Evolutionary conservation across 1,139 yeast genomes (phyloP).

Genomic region (Candida pseudoviswanathii): DNA sequence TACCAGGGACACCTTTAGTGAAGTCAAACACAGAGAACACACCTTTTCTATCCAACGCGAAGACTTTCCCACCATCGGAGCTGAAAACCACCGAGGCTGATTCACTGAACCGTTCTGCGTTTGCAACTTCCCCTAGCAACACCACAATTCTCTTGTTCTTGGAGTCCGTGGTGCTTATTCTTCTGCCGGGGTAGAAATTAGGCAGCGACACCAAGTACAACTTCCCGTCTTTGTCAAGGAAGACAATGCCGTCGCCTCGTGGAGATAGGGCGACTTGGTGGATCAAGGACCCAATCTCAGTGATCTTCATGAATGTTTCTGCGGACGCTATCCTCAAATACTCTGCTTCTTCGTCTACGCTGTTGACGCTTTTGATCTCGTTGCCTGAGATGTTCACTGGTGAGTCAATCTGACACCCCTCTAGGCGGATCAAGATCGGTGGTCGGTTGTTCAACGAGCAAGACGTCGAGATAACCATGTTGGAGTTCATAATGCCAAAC

Average conservation of each 20-base stretch:
- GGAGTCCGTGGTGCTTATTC: conserved; percentile 24
- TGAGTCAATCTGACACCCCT: conserved; percentile 38
- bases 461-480: conserved; percentile 39
- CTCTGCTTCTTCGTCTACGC: conserved; percentile 22
- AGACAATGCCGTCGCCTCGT: conserved; percentile 82
- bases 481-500: conserved; percentile 46
- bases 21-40: conserved; percentile 78
- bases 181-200: conserved; percentile 38
- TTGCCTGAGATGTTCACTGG: conserved; percentile 16
- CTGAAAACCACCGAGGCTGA: conserved; percentile 79
- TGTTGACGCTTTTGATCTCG: conserved; percentile 21
- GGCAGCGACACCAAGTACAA: conserved; percentile 73
- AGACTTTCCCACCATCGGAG: conserved; percentile 77
- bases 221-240: conserved; percentile 74
- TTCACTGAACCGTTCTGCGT: conserved; percentile 67
- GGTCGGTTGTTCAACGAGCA: conserved; percentile 42
- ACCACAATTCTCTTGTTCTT: conserved; percentile 55
- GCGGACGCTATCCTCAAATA: conserved; percentile 31
- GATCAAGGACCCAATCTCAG: conserved; percentile 80
- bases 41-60: conserved; percentile 80
- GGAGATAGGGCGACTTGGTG: conserved; percentile 80
- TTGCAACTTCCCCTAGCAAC: conserved; percentile 74
- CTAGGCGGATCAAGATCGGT: conserved; percentile 37
- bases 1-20: conserved; percentile 79
- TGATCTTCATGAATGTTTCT: conserved; percentile 49